Evolutionary conservation across 805 yeast species (phyloP).

Genomic region (Diddensiella transvaalensis): DNA sequence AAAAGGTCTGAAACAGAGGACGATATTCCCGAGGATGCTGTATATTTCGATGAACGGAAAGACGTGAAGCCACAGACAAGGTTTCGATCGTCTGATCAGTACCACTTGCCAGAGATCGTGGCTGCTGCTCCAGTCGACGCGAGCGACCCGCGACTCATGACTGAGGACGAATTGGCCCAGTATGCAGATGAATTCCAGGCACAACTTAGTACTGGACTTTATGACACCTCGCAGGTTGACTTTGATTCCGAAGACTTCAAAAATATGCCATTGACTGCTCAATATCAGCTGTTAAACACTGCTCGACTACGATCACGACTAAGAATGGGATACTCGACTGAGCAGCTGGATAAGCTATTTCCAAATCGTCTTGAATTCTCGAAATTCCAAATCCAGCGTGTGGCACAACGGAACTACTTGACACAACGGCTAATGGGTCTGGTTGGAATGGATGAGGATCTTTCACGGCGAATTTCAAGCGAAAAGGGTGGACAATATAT

Average conservation of each 20-base stretch:
- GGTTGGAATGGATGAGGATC: conserved; percentile 64
- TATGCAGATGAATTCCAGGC: conserved; percentile 53
- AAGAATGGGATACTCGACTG: conserved; percentile 91
- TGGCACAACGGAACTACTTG: conserved; percentile 81
- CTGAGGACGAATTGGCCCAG: conserved; percentile 67
- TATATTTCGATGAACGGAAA: conserved; percentile 38
- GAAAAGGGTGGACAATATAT: conserved; percentile 75
- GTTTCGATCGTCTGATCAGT: conserved; percentile 70
- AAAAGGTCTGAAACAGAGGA: conserved; percentile 7
- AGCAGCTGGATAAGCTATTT: conserved; percentile 77
- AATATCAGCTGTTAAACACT: conserved; percentile 81
- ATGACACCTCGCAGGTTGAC: conserved; percentile 55
- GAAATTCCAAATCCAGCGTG: conserved; percentile 88
- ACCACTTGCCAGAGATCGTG: conserved; percentile 71
- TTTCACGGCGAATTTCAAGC: conserved; percentile 58
- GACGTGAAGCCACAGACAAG: conserved; percentile 25
- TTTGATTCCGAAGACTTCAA: conserved; percentile 78
- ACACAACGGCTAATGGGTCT: conserved; percentile 84
- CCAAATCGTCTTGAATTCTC: conserved; percentile 89
- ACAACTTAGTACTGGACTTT: conserved; percentile 45
- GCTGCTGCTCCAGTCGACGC: conserved; percentile 37
- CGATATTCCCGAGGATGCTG: conserved; percentile 31
- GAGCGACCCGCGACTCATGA: conserved; percentile 68
- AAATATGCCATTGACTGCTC: conserved; percentile 75
- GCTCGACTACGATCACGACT: conserved; percentile 79